Base-by-base conservation (phyloP, 2,329 filamentous ascomycete genomes). In the Domatiomyces catenatus region DNA sequence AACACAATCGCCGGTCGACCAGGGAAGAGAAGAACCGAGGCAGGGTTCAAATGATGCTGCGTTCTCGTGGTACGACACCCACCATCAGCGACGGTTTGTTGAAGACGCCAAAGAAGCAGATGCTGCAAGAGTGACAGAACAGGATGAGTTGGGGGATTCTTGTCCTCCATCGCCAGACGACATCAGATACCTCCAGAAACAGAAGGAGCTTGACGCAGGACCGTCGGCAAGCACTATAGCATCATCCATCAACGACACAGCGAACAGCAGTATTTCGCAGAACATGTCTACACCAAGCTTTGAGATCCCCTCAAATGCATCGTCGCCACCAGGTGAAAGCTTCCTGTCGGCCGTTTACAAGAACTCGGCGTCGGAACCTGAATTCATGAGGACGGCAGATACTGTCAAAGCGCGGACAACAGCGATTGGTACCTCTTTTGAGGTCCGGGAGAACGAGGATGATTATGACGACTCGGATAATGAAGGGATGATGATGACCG, bases 271-370 rank as follows among this genome's bases (percentile, higher is more conserved):
- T 48, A 70, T 71, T 59, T 71, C 69, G 24, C 68, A 71, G 48
- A 70, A 67, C 56, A 67, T 68, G 42, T 72, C 70, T 7, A 68
- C 71, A 53, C 69, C 69, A 3, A 71, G 69, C 55, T 70, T 72
- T 32, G 69, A 69, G 3, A 69, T 69, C 8, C 67, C 70, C 15
- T 57, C 69, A 15, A 68, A 67, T 24, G 69, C 68, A 10, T 72
- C 70, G 0, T 72, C 70, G 19, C 63, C 71, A 22, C 71, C 69
- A 8, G 66, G 63, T 6, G 68, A 71, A 49, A 63, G 64, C 0
- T 58, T 75, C 73, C 49, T 69, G 63, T 52, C 43, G 32, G 28
- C 47, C 36, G 43, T 46, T n/a, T 48, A 52, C 8, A 50, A 42
- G 8, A 48, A 54, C 10, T 10, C 44, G 15, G 17, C 44, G 7